Conservation (phyloP, 192 early-diverging fungal species). For the Backusella morwellensis region DNA sequence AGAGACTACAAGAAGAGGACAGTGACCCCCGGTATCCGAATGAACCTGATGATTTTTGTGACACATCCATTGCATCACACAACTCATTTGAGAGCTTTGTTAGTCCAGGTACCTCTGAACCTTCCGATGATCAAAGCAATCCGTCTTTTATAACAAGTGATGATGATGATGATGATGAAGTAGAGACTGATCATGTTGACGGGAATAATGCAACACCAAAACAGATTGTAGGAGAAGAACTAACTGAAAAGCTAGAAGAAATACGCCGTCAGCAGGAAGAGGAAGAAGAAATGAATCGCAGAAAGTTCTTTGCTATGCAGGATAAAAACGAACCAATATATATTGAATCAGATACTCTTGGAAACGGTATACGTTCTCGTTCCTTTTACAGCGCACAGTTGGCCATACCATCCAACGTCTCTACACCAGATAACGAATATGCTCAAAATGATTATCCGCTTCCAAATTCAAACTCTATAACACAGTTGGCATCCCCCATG, state of each 20-base stretch:
- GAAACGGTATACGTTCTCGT: background rate
- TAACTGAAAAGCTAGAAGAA: slow-evolving; percentile 11
- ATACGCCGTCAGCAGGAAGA: slow-evolving; percentile 27
- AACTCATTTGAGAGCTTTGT: slow-evolving; percentile 34
- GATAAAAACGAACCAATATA: background rate
- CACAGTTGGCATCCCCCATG: background rate
- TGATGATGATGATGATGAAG: slow-evolving; percentile 6
- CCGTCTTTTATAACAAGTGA: background rate
- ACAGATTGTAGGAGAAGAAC: background rate
- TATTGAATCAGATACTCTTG: background rate
- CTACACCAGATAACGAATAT: background rate
- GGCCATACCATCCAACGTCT: background rate
- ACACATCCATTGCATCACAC: slow-evolving; percentile 12
- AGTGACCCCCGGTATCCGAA: background rate
- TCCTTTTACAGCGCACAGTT: slow-evolving; percentile 6
- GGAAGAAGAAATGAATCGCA: slow-evolving; percentile 28
- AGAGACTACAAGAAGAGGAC: slow-evolving; percentile 15
- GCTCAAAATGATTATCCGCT: background rate
- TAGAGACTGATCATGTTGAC: background rate
- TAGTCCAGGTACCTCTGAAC: slow-evolving; percentile 29
- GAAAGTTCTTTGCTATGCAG: slow-evolving; percentile 20
- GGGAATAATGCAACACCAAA: background rate
- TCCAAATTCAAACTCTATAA: background rate
- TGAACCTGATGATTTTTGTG: slow-evolving; percentile 1
- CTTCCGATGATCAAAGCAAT: slow-evolving; percentile 21